Evolutionary conservation across 768 basidiomycete genomes (phyloP), one percentile per base, ranked within the genome.

Genomic region (Thelephora aurantiotincta): DNA sequence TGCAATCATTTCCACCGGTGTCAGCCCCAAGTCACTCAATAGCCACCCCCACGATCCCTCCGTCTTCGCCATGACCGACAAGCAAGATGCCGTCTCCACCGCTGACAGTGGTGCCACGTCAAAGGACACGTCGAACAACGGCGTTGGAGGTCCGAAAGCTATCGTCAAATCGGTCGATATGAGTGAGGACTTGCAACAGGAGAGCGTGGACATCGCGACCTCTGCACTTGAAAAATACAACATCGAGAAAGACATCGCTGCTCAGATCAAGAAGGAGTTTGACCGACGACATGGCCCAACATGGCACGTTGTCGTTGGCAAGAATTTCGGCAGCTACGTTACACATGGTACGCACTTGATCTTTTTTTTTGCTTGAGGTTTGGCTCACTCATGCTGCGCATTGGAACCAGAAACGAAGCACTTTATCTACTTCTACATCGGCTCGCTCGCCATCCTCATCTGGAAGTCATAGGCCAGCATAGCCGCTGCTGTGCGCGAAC

Each of bases 381-480:
- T 14, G 12, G 6, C 33, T 30, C 26, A 41, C 49, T 43, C 18
- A 34, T 23, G 7, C 12, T 23, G 48, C 49, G 52, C 33, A 43
- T 51, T 16, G 49, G 35, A 47, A 45, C 33, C 65, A 96, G 92
- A 97, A 76, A 94, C 91, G 54, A 93, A 92, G 65, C 86, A 96
- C 63, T 98, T 98, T 69, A 92, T 98, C 69, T 98, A 98, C 74
- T 94, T 94, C 68, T 97, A 94, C 71, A 72, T 98, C 62, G 91
- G 89, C 48, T 70, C 82, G 33, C 80, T 93, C 57, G 93, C 93
- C 51, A 79, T 97, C 68, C 81, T 97, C 64, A 79, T 91, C 69
- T 91, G 88, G 88, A 91, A 89, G 70, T 90, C 88, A 75, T 90
- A 52, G 55, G 45, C 45, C 12, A 30, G 26, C 26, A 9, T 30